Base-by-base conservation (phyloP, 2,329 filamentous ascomycete genomes). In the Beauveria pseudobassiana region DNA sequence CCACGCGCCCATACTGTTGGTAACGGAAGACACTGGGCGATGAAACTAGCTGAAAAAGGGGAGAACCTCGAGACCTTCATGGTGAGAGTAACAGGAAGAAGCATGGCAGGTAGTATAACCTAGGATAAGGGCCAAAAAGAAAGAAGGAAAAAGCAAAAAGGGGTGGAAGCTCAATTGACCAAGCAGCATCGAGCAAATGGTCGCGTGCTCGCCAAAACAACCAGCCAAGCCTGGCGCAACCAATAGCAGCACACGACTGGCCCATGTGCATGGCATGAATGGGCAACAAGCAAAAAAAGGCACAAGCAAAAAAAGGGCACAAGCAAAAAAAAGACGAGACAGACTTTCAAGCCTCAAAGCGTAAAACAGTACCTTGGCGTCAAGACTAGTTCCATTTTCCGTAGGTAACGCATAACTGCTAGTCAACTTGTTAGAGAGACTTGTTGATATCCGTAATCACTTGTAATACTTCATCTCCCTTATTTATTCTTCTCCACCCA, bases 151-250 rank as follows among this genome's bases (percentile, higher is more conserved):
- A 30, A 46, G 34, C 6, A 42, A 58, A 28, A 28, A 51, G 5
- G 57, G 59, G 8, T 12, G 1, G 16, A 38, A 3, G 48, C 49
- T n/a, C 64, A 62, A 71, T 75, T 72, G 74, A 75, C 74, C 74
- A 76, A 76, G 74, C 74, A 76, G 73, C 73, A 74, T 76, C 71
- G 69, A 76, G 74, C 68, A 74, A 74, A 72, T 74, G 73, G 74
- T 76, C 74, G 74, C 74, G 74, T 76, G 74, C 74, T 76, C 70
- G 65, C 64, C 64, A 63, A 63, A 68, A 68, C 30, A 34, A 64
- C 65, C 59, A 40, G 60, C 56, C 26, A 40, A 22, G 16, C 18
- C 30, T 5, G 34, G 2, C 3, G 48, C 30, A 68, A 58, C 74
- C 69, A 76, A 76, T 76, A 69, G 75, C 69, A 63, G 53, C 64